Evolutionary conservation across 2,329 filamentous ascomycete genomes (phyloP), one percentile per base, ranked within the genome.

Genomic region (Trichophyton benhamiae): DNA sequence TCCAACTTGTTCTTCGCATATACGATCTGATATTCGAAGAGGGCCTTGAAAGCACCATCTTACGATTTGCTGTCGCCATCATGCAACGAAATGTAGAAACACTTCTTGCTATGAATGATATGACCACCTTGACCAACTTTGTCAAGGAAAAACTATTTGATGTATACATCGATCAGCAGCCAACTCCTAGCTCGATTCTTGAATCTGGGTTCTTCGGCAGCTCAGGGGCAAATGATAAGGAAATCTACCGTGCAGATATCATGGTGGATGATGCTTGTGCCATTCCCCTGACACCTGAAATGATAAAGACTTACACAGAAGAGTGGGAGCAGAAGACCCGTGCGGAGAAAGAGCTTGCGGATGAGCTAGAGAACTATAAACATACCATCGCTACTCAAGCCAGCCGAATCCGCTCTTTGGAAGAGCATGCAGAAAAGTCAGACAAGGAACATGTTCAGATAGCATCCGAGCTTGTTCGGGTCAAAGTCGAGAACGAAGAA

Each of bases 161-260:
- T 70, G 91, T 91, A 44, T 99, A 99, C 74, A 96, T 99, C 65
- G 94, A 99, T 74, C 88, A 91, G 68, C 84, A 91, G 6, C 94
- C 94, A 0, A 95, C 91, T 2, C 87, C 91, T n/a, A 91, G 86
- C 58, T 96, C 91, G 15, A 87, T 99, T 57, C 83, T 97, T 0
- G 94, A 99, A 73, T 95, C 91, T 49, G 94, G 94, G 13, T 99
- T 99, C 79, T 99, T 99, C 70, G 94, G 94, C 63, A 92, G 87
- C 72, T 92, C 90, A 25, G 91, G 89, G 38, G 86, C 85, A 66
- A 82, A 90, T 11, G 94, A 99, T 71, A 96, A 96, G 74, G 94
- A 96, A 71, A 84, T 99, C 5, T 99, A 99, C 72, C 86, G 91
- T 58, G 94, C 94, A 15, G 94, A 99, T 72, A 85, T 94, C 68